Base-by-base conservation (phyloP, 2,329 filamentous ascomycete species). In the Myriangium duriaei region DNA sequence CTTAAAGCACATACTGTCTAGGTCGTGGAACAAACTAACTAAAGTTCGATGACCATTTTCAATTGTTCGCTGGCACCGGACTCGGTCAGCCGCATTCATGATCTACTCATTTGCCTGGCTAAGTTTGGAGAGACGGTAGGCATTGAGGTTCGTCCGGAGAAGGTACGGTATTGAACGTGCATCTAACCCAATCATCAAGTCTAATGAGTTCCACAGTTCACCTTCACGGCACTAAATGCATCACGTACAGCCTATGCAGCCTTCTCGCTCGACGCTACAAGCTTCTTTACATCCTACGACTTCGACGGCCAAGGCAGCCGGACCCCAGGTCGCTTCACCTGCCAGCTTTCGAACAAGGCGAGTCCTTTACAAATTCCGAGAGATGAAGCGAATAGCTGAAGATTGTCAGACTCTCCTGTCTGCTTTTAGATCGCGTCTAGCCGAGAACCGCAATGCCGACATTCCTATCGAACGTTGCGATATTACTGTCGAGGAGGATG, bases 121-220 rank as follows among this genome's bases (percentile, higher is more conserved):
- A 85, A 84, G 57, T 87, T 88, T 62, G 81, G 78, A 55, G 82
- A 88, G 49, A 74, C 79, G 32, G 81, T 88, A 13, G 81, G 75
- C 16, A 67, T 88, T 29, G 82, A 87, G 56, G 79, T 79, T 21
- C 69, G 71, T 48, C 72, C 69, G 45, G 78, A 84, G 50, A 74
- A 71, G 55, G 80, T 81, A n/a, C 21, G 21, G 21, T n/a, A n/a
- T n/a, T n/a, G 58, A 38, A 55, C 46, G 32, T 9, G 5, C 14
- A 14, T 30, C 42, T 45, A 21, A 42, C 40, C 35, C 16, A 17
- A 13, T 16, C 15, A 29, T 38, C 28, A 11, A 32, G 5, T 21
- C 7, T 28, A 34, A 21, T 32, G 28, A 42, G 32, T 5, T 40
- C 14, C 19, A 33, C 44, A 83, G 81, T 70, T 88, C 46, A 68